Evolutionary conservation across 179 eudicot genomes (phyloP), one percentile per base, ranked within the genome.

Genomic region (Actinidia arguta): DNA sequence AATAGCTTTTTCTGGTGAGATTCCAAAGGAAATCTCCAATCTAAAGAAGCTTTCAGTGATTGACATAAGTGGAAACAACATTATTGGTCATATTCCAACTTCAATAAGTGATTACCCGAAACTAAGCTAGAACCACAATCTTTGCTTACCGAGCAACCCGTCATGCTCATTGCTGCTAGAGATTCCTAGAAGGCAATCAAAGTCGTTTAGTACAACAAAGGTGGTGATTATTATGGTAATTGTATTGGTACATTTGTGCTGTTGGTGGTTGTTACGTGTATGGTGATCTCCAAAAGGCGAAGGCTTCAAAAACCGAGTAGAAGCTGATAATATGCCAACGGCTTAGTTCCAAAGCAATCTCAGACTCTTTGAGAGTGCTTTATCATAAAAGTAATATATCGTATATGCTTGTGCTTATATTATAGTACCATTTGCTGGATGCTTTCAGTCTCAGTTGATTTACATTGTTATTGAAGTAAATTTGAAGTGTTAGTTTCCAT

Each of bases 301-400:
- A 85, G 74, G 78, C 73, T 83, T 31, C 86, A 87, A 90, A 90
- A 1, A 86, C 52, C 47, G 68, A 80, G 4, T 89, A 97, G 97
- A 91, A 90, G 78, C 86, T 92, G 0, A 93, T 91, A 3, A 76
- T 92, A 0, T 94, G 91, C 88, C 94, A 86, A 66, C 78, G 87
- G 58, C 85, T 93, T 5, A 88, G 90, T 25, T 88, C 91, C 85
- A 88, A 81, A 71, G 95, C 81, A 6, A 36, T 52, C 18, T 12
- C 47, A 52, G 64, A 70, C 24, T 3, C 6, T 3, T 25, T 31
- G 18, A 10, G 22, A 2, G 39, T n/a, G n/a, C n/a, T n/a, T n/a
- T n/a, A n/a, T n/a, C n/a, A n/a, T n/a, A n/a, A n/a, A n/a, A n/a
- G n/a, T n/a, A n/a, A n/a, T n/a, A n/a, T n/a, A n/a, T n/a, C n/a